Evolutionary conservation across 1,139 yeast species (phyloP).

Genomic region (Suhomyces guaymorum): DNA sequence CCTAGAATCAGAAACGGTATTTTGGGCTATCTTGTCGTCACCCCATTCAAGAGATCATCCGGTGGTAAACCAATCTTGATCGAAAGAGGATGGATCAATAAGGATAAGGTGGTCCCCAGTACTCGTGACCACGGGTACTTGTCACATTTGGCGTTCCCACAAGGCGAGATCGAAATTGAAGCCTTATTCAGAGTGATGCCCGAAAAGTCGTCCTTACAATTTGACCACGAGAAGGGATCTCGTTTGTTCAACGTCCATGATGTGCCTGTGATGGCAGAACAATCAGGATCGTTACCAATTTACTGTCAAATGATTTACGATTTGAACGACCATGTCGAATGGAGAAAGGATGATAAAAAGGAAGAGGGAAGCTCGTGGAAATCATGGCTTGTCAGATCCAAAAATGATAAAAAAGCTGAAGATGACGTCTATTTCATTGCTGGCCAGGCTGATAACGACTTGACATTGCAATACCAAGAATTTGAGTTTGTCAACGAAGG

Average conservation of each 20-base stretch:
- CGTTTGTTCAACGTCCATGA: constrained; percentile 72
- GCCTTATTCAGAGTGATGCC: constrained; percentile 79
- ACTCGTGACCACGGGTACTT: constrained; percentile 51
- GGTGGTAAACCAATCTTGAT: constrained; percentile 74
- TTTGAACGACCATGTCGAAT: constrained; percentile 59
- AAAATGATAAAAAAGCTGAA: constrained; percentile 5
- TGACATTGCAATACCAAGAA: constrained; percentile 44
- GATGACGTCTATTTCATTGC: constrained; percentile 22
- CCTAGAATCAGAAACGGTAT: constrained; percentile 79
- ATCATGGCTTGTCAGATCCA: constrained; percentile 11
- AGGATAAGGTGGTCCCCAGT: constrained; percentile 66
- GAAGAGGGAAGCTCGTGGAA: constrained; percentile 14
- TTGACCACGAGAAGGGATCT: constrained; percentile 68
- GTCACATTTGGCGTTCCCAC: constrained; percentile 68
- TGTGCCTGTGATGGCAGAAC: constrained; percentile 75
- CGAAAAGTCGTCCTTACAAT: constrained; percentile 66
- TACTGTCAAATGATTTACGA: constrained; percentile 77
- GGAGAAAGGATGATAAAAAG: constrained; percentile 21
- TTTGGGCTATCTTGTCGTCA: constrained; percentile 76
- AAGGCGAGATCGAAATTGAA: constrained; percentile 70
- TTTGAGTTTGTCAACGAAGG: constrained; percentile 69
- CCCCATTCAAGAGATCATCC: constrained; percentile 76
- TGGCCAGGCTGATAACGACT: constrained; percentile 26
- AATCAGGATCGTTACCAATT: constrained; percentile 67
- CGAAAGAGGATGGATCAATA: constrained; percentile 92